phyloP scores from a whole-genome alignment of 1,139 yeast species.

The Pneumocystis oryctolagi region DNA sequence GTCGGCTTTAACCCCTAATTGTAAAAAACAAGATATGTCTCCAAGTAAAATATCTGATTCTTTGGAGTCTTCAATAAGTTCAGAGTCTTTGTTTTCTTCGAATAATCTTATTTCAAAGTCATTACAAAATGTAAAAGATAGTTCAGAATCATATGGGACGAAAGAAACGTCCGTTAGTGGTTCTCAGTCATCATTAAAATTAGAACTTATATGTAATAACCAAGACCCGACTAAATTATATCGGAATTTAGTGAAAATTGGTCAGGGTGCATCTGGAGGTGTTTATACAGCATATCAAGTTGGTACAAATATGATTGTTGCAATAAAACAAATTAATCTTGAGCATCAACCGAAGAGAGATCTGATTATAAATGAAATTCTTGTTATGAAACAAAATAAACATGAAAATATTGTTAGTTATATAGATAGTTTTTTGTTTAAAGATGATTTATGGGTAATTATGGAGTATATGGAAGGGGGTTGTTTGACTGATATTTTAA shows the following conservation, averaged over 20 bases:
- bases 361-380: slow-evolving; percentile 78
- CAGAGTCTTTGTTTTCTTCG: slow-evolving; percentile 1
- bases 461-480: slow-evolving; percentile 99
- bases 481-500: slow-evolving; percentile 83
- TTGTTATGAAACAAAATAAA: slow-evolving; percentile 87
- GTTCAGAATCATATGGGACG: background rate
- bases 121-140: slow-evolving; percentile 6
- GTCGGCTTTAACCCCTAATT: background rate
- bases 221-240: slow-evolving; percentile 77
- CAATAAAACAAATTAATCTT: slow-evolving; percentile 90
- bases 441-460: slow-evolving; percentile 73
- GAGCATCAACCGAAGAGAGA: slow-evolving; percentile 91
- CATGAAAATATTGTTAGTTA: slow-evolving; percentile 89
- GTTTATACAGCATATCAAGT: slow-evolving; percentile 78
- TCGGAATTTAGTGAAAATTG: slow-evolving; percentile 61
- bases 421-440: slow-evolving; percentile 62
- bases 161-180: background rate
- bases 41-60: background rate
- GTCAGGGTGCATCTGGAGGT: slow-evolving; percentile 98
- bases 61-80: slow-evolving; percentile 4
- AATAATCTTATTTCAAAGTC: slow-evolving; percentile 6
- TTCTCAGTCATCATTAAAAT: slow-evolving; percentile 24
- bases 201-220: slow-evolving; percentile 63
- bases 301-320: slow-evolving; percentile 44
- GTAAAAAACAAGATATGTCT: background rate